Evolutionary conservation across 805 yeast genomes (phyloP), one percentile per base, ranked within the genome.

Genomic region (Teunomyces gatunensis): DNA sequence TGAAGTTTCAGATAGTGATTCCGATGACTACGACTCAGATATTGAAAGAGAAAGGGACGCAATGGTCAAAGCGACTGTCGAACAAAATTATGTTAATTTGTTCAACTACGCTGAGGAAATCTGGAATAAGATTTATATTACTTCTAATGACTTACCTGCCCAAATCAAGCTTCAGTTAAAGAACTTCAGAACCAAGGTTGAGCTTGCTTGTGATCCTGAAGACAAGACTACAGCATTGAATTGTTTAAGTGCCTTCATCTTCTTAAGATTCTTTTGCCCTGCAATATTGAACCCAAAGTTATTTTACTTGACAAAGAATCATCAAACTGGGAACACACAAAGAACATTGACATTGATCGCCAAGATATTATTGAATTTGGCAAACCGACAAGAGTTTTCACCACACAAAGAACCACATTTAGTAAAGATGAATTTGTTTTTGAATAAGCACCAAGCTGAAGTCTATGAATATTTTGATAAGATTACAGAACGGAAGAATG

Each of bases 221-320:
- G 85, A 83, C 56, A 69, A 71, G 48, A 58, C 62, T 2, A 73
- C 77, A 0, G 77, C 89, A 0, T 70, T 85, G 49, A 85, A 90
- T 58, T 87, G 96, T 43, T 68, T 91, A 28, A 79, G 94, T 17
- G 90, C 96, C 0, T 87, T 94, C 57, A 69, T 92, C 10, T 94
- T 92, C 61, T 68, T 92, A 50, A 55, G 77, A 48, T 73, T 73
- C 64, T 79, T 90, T 53, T 90, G 97, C 57, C 98, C 99, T 0
- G 96, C 96, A 0, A 79, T 92, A 25, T 68, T 94, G 59, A 91
- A 89, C 58, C 99, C 99, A 0, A 89, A 89, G 57, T 65, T 91
- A 42, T 90, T 89, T 63, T 83, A 84, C 50, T 70, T 94, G 43
- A 80, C 89, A 0, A 76, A 79, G 44, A 74, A 79, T 32, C 92